phyloP scores from a whole-genome alignment of 2,329 filamentous ascomycete genomes.

The Biscogniauxia sp. region DNA sequence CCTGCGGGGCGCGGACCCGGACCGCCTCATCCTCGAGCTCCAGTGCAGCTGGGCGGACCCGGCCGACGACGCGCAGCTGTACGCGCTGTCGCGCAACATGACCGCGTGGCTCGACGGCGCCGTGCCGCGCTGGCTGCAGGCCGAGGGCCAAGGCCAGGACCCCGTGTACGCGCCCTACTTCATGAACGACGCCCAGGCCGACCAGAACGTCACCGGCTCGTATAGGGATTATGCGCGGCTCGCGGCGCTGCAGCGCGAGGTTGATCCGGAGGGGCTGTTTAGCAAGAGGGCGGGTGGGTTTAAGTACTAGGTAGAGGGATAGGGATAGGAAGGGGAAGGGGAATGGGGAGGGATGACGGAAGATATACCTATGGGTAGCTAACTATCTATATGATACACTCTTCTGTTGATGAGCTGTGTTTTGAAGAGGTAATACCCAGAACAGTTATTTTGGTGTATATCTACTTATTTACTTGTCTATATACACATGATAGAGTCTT shows the following conservation, averaged over 20 bases:
- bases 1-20: slow-evolving; percentile 16
- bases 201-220: slow-evolving; percentile 31
- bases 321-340: background rate
- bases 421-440: background rate
- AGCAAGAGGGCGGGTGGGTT: slow-evolving; percentile 27
- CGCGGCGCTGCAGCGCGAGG: slow-evolving; percentile 30
- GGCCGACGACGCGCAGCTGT: slow-evolving; percentile 22
- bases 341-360: background rate
- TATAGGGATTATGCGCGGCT: slow-evolving; percentile 31
- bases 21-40: slow-evolving; percentile 26
- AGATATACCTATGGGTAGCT: too few species aligned
- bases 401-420: background rate
- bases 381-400: background rate
- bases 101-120: slow-evolving; percentile 19
- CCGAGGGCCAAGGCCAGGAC: slow-evolving; percentile 9
- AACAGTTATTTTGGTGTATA: too few species aligned
- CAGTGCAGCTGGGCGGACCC: slow-evolving; percentile 23
- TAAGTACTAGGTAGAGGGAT: slow-evolving; percentile 13
- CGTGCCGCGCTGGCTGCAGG: slow-evolving; percentile 23
- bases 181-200: slow-evolving; percentile 36
- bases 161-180: slow-evolving; percentile 29
- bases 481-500: too few species aligned
- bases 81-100: slow-evolving; percentile 14
- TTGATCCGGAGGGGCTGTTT: slow-evolving; percentile 32
- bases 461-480: too few species aligned